These are phyloP conservation scores for Apiotrichum domesticum DNA, from an alignment of 1,284 basidiomycete genomes.

Conservation along the genomic window DNA sequence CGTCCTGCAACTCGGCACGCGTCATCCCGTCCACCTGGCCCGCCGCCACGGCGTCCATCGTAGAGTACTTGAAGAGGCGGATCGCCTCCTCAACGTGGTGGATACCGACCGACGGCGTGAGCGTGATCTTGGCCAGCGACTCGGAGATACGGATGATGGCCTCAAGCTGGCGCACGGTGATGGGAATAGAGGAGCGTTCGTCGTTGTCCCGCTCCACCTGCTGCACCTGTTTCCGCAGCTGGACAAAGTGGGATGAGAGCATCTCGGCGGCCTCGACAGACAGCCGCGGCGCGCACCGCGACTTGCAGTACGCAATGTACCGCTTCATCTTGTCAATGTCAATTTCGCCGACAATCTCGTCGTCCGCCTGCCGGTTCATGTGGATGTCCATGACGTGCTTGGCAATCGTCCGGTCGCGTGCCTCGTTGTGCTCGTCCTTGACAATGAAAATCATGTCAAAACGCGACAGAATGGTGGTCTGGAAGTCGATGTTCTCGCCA, in stretches of 20 bases:
- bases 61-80: constrained; percentile 95
- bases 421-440: constrained; percentile 96
- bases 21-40: constrained; percentile 82
- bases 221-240: constrained; percentile 87
- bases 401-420: constrained; percentile 89
- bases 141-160: constrained; percentile 99
- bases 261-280: constrained; percentile 93
- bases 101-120: constrained; percentile 76
- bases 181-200: constrained; percentile 95
- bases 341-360: constrained; percentile 79
- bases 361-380: constrained; percentile 78
- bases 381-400: constrained; percentile 99
- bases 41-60: constrained; percentile 97
- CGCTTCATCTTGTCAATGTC: constrained; percentile 98
- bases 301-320: constrained; percentile 93
- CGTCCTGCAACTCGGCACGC: constrained; percentile 85
- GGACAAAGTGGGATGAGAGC: constrained; percentile 94
- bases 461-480: constrained; percentile 95
- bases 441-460: constrained; percentile 99
- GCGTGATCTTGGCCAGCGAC: constrained; percentile 87
- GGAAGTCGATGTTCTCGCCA: constrained; percentile 59
- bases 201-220: constrained; percentile 96
- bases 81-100: constrained; percentile 99
- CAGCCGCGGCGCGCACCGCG: constrained; percentile 93
- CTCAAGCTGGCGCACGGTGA: constrained; percentile 96